These are phyloP conservation scores for Fusarium pseudograminearum DNA, from an alignment of 2,329 filamentous ascomycete species.

Conservation along the genomic window DNA sequence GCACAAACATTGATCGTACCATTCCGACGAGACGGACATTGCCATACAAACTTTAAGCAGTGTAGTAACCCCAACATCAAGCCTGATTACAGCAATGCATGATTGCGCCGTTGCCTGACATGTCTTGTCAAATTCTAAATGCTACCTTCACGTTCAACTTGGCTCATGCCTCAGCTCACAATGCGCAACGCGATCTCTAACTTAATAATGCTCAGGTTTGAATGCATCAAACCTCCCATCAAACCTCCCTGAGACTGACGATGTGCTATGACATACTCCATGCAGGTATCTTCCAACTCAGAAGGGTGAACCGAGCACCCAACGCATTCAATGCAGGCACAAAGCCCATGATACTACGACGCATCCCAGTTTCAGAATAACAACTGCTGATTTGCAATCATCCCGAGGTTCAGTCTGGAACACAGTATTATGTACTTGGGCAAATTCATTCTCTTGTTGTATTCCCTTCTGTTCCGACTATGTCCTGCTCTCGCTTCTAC, in stretches of 20 bases:
- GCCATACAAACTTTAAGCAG: background rate
- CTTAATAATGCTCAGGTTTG: background rate
- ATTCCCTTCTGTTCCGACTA: constrained; percentile 3
- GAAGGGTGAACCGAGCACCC: background rate
- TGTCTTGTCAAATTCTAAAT: background rate
- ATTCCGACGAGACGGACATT: background rate
- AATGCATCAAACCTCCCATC: background rate
- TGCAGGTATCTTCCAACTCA: background rate
- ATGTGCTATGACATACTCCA: background rate
- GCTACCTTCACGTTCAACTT: background rate
- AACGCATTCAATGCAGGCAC: background rate
- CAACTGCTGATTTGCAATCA: constrained; percentile 13
- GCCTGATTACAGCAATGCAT: background rate
- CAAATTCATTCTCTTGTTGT: constrained; percentile 16
- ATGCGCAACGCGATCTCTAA: background rate
- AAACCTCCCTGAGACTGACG: background rate
- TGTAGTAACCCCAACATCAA: background rate
- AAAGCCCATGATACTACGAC: background rate
- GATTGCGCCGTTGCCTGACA: background rate
- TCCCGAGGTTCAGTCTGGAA: constrained; percentile 13
- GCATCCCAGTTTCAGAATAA: background rate
- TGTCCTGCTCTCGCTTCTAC: constrained; percentile 16
- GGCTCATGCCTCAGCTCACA: background rate
- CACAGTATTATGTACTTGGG: constrained; percentile 19
- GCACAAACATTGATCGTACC: background rate